Base-by-base conservation (phyloP, 2,329 filamentous ascomycete genomes). In the Xylariaceae sp. region DNA sequence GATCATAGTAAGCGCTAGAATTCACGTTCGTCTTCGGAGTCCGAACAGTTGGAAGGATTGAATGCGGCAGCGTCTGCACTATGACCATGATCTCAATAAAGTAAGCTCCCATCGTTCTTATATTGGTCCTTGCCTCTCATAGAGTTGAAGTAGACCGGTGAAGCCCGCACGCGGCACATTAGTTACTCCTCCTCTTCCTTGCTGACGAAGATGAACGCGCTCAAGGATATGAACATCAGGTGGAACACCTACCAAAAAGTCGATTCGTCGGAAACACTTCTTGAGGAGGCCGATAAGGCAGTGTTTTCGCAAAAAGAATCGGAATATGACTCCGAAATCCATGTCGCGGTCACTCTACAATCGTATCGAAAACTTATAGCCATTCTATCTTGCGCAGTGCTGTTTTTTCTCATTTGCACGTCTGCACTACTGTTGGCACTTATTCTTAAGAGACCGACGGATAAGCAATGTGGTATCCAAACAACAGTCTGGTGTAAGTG, bases 401-500 rank as follows among this genome's bases (percentile, higher is more conserved):
- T 45, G 5, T 28, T 56, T 4, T 34, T 51, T 34, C 33, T 51
- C 6, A 4, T 16, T n/a, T 41, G 44, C 28, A 33, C 52, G 7
- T 17, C 23, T 28, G 21, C 11, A 2, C 52, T 54, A n/a, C n/a
- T n/a, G n/a, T 29, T 46, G 6, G 36, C 44, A 23, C 26, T 54
- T 6, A 4, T 58, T 2, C 31, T 41, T 1, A 53, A 34, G 23
- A 53, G 6, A 7, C 49, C 49, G 2, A 50, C 37, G 5, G 55
- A 58, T 17, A 6, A 36, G 7, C 36, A 54, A 28, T 58, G 55
- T 14, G 49, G 55, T n/a, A 41, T 44, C 3, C 55, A 54, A 28
- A 52, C 49, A 6, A 36, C 47, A 21, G 31, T 58, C 6, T 58
- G 56, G 56, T 58, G 56, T 58, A 50, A 58, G 56, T 55, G 2